Evolutionary conservation across 2,329 filamentous ascomycete species (phyloP), one percentile per base, ranked within the genome.

Genomic region (Neospermospora avenae): DNA sequence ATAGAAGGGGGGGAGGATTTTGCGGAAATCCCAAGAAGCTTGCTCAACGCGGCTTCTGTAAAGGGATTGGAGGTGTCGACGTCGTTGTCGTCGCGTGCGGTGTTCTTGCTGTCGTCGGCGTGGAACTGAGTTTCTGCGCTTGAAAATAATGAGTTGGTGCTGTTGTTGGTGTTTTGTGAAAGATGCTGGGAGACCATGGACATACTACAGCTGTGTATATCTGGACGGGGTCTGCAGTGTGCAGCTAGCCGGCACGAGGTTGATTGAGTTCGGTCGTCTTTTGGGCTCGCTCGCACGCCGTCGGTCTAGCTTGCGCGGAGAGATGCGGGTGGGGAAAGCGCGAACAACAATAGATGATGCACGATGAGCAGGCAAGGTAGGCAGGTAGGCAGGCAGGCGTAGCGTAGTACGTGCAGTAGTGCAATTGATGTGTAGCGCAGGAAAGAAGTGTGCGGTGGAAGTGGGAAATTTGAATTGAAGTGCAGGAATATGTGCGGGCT

Each of bases 1-100:
- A 84, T 83, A 79, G 74, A 78, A 73, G 71, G 71, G 68, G 70
- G 70, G 69, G 63, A 56, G 20, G 63, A 41, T 58, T 69, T 63
- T 34, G 68, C 59, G 58, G 67, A 69, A 54, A 68, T 66, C 42
- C 67, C 68, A 35, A 71, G 70, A 67, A 72, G 68, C 60, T 64
- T 66, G 61, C 67, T 69, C 55, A 71, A 62, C 16, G 66, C 63
- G n/a, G 65, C 67, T 67, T 71, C 69, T 41, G 67, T 63, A 44
- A 57, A 57, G 55, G 20, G 44, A 16, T 48, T 57, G 31, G 10
- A 41, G 25, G 63, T 58, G 31, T 28, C 34, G 1, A 35, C 31
- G 28, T 51, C 24, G 20, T 68, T 60, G 35, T n/a, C 13, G 56
- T 66, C 55, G 56, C 49, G 28, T 5, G 28, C 11, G 28, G 28